phyloP scores from a whole-genome alignment of 495 filamentous ascomycete species.

The Podospora pseudoanserina region DNA sequence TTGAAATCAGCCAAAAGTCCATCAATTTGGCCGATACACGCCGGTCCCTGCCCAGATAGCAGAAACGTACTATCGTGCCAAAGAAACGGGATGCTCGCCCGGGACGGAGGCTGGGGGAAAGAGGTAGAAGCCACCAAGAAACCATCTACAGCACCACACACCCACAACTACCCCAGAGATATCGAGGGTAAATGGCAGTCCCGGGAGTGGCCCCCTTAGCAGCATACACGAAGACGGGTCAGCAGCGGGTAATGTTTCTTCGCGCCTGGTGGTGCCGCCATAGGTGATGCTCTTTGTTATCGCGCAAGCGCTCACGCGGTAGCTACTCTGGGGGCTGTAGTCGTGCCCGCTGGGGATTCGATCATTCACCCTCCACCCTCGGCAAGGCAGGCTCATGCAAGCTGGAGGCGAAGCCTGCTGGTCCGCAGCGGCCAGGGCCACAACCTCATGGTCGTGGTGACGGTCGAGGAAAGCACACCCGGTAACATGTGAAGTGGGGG shows the following conservation, averaged over 20 bases:
- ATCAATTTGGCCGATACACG: slow-evolving; percentile 28
- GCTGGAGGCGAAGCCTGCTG: slow-evolving; percentile 20
- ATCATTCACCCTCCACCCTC: neutral
- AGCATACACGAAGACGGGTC: slow-evolving; percentile 25
- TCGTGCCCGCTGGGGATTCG: neutral
- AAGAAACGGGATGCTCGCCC: neutral
- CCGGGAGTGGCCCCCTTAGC: slow-evolving; percentile 17
- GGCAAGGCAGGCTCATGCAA: slow-evolving; percentile 9
- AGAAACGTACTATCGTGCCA: slow-evolving; percentile 14
- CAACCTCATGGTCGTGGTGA: slow-evolving; percentile 8
- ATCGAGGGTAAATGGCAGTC: slow-evolving; percentile 29
- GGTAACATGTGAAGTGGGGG: slow-evolving; percentile 26
- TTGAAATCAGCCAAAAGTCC: slow-evolving; percentile 38
- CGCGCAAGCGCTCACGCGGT: neutral
- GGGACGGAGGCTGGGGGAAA: slow-evolving; percentile 12
- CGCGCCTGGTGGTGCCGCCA: slow-evolving; percentile 11
- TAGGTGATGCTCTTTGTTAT: neutral
- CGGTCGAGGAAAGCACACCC: slow-evolving; percentile 15
- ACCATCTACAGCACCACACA: neutral
- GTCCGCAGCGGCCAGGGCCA: neutral
- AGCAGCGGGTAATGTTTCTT: slow-evolving; percentile 24
- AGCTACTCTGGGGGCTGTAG: neutral
- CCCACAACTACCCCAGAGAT: slow-evolving; percentile 3
- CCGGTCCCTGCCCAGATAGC: slow-evolving; percentile 8
- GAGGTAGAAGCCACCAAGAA: slow-evolving; percentile 2